A percentile compares a stretch with the other conserved stretches of the same genome.
phyloP scores from a whole-genome alignment of 1,139 yeast genomes.

The Kodamaea alishanica region DNA sequence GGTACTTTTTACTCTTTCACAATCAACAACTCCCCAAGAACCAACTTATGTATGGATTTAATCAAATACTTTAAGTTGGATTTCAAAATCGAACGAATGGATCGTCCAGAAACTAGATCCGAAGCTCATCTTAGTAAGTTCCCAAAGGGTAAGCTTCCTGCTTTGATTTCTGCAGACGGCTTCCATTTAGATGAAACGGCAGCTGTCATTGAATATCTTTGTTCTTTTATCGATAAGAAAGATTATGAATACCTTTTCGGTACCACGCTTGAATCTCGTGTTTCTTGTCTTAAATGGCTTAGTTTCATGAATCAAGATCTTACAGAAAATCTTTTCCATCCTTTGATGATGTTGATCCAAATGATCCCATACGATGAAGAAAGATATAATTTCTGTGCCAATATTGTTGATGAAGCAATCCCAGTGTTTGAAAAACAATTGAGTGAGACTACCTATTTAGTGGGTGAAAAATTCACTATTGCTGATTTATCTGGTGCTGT shows the following conservation, averaged over 20 bases:
- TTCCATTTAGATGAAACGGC: slow-evolving; percentile 21
- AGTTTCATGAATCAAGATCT: slow-evolving; percentile 22
- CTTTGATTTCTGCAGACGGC: slow-evolving; percentile 24
- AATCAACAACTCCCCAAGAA: slow-evolving; percentile 1
- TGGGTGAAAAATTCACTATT: slow-evolving; percentile 23
- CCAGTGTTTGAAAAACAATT: slow-evolving; percentile 18
- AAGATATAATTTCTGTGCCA: slow-evolving; percentile 13
- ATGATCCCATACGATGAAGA: slow-evolving; percentile 17
- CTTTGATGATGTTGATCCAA: slow-evolving; percentile 15
- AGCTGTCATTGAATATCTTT: slow-evolving; percentile 21
- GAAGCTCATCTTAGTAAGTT: slow-evolving; percentile 11
- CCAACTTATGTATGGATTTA: slow-evolving; percentile 1
- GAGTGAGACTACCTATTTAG: slow-evolving; percentile 20
- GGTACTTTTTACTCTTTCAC: slow-evolving; percentile 2
- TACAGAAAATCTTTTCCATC: slow-evolving; percentile 10
- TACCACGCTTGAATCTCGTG: slow-evolving; percentile 18
- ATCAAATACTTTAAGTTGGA: slow-evolving; percentile 2
- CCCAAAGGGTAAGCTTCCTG: slow-evolving; percentile 27
- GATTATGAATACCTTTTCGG: slow-evolving; percentile 13
- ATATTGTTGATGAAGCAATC: slow-evolving; percentile 10
- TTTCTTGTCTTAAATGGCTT: slow-evolving; percentile 22
- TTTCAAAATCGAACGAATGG: not conserved
- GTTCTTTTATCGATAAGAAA: slow-evolving; percentile 13
- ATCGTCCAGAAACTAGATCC: too few species aligned
- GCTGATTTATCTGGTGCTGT: slow-evolving; percentile 20